Evolutionary conservation across 1,284 basidiomycete genomes (phyloP).

Genomic region (Ustilago vetiveriae): DNA sequence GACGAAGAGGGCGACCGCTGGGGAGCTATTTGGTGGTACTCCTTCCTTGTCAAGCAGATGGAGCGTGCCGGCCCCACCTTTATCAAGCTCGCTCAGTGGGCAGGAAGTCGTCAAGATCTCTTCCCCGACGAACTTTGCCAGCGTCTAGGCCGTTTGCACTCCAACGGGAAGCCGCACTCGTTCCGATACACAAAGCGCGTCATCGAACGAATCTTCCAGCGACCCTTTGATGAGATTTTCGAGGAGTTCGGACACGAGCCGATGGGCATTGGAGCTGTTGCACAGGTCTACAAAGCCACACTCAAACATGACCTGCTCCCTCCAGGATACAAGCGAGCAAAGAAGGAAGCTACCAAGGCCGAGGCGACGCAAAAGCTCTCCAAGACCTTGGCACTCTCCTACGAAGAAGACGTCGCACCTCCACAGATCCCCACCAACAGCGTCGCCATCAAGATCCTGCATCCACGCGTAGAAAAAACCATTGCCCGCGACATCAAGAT

Average conservation of each 20-base stretch:
- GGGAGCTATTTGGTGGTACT: slow-evolving; percentile 84
- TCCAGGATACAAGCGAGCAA: slow-evolving; percentile 65
- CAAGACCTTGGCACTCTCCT: slow-evolving; percentile 53
- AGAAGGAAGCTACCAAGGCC: slow-evolving; percentile 26
- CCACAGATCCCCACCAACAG: slow-evolving; percentile 66
- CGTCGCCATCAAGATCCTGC: slow-evolving; percentile 95
- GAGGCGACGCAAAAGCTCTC: slow-evolving; percentile 36
- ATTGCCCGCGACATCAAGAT: slow-evolving; percentile 90
- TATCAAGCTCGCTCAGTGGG: slow-evolving; percentile 99
- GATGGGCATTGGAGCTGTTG: slow-evolving; percentile 97
- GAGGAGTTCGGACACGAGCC: slow-evolving; percentile 86
- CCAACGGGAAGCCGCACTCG: slow-evolving; percentile 84
- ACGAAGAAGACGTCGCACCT: slow-evolving; percentile 54
- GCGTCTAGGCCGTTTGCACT: slow-evolving; percentile 86
- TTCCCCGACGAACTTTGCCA: slow-evolving; percentile 93
- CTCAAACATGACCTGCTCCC: slow-evolving; percentile 85
- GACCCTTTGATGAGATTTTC: slow-evolving; percentile 84
- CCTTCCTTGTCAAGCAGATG: slow-evolving; percentile 87
- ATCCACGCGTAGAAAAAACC: slow-evolving; percentile 78
- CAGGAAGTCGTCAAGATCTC: slow-evolving; percentile 90
- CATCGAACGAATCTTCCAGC: slow-evolving; percentile 81
- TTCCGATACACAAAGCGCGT: slow-evolving; percentile 82
- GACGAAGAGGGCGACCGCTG: slow-evolving; percentile 56
- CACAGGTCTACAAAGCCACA: slow-evolving; percentile 89
- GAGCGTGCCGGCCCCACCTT: slow-evolving; percentile 95